Percentiles rank a stretch among this genome's conserved stretches.
Evolutionary conservation across 352 stramenopile species (phyloP).

Genomic region (Hyphochytrium catenoides): DNA sequence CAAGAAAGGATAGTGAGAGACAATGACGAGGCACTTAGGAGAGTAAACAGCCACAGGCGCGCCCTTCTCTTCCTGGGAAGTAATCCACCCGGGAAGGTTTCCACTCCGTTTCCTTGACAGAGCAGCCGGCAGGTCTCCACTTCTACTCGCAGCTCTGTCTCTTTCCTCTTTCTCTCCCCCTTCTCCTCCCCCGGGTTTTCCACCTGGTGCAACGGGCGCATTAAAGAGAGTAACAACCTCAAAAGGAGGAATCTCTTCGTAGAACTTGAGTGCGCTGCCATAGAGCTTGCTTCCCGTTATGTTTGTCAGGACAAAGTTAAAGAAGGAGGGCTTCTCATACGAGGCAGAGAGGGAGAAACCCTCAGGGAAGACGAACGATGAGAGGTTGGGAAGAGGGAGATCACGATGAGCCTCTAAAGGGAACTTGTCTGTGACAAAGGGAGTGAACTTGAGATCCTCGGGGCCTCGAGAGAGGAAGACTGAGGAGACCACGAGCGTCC

Average conservation of each 20-base stretch:
- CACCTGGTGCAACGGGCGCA: not conserved
- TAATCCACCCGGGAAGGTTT: too few species aligned
- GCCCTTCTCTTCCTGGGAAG: too few species aligned
- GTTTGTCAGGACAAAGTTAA: conserved; percentile 59
- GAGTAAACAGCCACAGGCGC: conserved; percentile 46
- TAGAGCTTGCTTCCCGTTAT: conserved; percentile 40
- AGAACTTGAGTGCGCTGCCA: conserved; percentile 42
- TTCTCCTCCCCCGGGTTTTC: not conserved
- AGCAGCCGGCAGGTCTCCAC: too few species aligned
- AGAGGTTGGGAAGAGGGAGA: conserved; percentile 22
- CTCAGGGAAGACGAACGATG: conserved; percentile 55
- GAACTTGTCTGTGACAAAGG: conserved; percentile 30
- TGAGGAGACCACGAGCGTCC: too few species aligned
- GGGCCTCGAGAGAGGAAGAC: too few species aligned
- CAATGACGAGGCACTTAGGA: conserved; percentile 73
- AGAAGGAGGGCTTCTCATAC: conserved; percentile 31
- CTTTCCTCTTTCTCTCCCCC: conserved; percentile 15
- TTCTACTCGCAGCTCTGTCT: too few species aligned
- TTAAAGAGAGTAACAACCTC: conserved; percentile 38
- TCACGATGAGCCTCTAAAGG: conserved; percentile 29
- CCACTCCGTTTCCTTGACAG: too few species aligned
- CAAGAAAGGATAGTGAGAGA: conserved; percentile 88
- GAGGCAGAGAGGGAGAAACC: conserved; percentile 28
- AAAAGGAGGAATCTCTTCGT: conserved; percentile 43
- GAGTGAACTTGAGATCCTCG: conserved; percentile 35